phyloP scores from a whole-genome alignment of 208 protist genomes.

The Trypanosoma scelopori region DNA sequence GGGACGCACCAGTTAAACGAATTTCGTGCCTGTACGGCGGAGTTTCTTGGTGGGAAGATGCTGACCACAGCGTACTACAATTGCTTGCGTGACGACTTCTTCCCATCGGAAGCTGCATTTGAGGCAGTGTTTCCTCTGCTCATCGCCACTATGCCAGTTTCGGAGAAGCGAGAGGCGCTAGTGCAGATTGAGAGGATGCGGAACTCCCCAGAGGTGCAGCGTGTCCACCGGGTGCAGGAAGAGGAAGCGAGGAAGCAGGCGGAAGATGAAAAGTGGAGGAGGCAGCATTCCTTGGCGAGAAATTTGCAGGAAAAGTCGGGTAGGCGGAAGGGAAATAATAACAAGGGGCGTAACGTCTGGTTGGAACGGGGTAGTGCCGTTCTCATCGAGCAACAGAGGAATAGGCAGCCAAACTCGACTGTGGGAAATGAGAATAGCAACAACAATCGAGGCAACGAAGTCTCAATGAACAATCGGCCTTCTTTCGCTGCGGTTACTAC shows the following conservation, averaged over 20 bases:
- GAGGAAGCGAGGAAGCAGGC: conserved; percentile 43
- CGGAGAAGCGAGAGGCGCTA: conserved; percentile 49
- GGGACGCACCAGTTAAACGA: conserved; percentile 34
- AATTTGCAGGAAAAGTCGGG: conserved; percentile 8
- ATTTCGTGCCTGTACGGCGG: conserved; percentile 52
- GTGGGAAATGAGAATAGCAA: not conserved
- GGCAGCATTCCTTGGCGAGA: not conserved
- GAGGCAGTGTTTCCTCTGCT: conserved; percentile 73
- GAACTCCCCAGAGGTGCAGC: conserved; percentile 69
- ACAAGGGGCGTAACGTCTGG: conserved; percentile 48
- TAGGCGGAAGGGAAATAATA: conserved; percentile 27
- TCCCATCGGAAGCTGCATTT: conserved; percentile 48
- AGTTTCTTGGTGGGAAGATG: conserved; percentile 66
- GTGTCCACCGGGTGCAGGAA: conserved; percentile 36
- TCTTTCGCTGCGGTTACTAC: conserved; percentile 8
- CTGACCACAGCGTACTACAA: conserved; percentile 74
- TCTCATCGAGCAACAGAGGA: conserved; percentile 8
- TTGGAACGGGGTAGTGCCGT: conserved; percentile 23
- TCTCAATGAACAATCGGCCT: not conserved
- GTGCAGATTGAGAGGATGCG: conserved; percentile 75
- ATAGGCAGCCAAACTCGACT: not conserved
- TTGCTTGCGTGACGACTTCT: conserved; percentile 42
- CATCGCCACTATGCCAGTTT: conserved; percentile 58
- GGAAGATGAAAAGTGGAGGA: conserved; percentile 33
- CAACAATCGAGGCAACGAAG: conserved; percentile 16